Evolutionary conservation across 306 rosid species (phyloP).

Genomic region (Trifolium dubium): DNA sequence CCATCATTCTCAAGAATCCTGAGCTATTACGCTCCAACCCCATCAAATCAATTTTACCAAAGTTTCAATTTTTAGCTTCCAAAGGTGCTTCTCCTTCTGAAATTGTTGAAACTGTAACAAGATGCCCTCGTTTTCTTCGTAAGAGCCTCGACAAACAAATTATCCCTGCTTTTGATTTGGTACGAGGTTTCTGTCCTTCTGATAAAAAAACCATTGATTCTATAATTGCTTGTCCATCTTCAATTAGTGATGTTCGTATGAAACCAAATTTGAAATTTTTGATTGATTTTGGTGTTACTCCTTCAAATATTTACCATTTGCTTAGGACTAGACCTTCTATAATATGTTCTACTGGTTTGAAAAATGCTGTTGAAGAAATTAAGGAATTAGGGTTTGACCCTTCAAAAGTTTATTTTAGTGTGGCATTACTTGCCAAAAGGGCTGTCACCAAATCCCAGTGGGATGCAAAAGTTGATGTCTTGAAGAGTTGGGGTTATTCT

Average conservation of each 20-base stretch:
- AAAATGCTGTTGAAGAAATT: conserved; percentile 38
- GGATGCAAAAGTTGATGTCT: conserved; percentile 52
- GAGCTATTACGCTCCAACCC: neutral
- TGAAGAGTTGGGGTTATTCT: conserved; percentile 63
- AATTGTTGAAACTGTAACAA: neutral
- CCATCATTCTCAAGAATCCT: neutral
- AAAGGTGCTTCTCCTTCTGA: conserved; percentile 31
- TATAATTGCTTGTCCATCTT: neutral
- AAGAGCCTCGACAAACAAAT: neutral
- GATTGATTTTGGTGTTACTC: neutral
- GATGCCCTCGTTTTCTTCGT: neutral
- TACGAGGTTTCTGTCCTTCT: conserved; percentile 15
- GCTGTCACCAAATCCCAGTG: conserved; percentile 27
- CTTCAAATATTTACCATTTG: neutral
- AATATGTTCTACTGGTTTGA: neutral
- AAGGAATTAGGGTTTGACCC: conserved; percentile 57
- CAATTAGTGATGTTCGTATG: neutral
- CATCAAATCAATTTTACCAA: conserved; percentile 13
- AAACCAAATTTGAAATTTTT: conserved; percentile 17
- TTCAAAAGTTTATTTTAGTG: conserved; percentile 18
- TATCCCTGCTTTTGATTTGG: conserved; percentile 8
- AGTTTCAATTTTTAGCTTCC: conserved; percentile 37
- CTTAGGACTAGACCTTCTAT: neutral
- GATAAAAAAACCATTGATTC: conserved; percentile 5
- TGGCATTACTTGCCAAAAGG: conserved; percentile 39